Evolutionary conservation across 208 protist species (phyloP), one percentile per base, ranked within the genome.

Genomic region (Balamuthia mandrillaris): DNA sequence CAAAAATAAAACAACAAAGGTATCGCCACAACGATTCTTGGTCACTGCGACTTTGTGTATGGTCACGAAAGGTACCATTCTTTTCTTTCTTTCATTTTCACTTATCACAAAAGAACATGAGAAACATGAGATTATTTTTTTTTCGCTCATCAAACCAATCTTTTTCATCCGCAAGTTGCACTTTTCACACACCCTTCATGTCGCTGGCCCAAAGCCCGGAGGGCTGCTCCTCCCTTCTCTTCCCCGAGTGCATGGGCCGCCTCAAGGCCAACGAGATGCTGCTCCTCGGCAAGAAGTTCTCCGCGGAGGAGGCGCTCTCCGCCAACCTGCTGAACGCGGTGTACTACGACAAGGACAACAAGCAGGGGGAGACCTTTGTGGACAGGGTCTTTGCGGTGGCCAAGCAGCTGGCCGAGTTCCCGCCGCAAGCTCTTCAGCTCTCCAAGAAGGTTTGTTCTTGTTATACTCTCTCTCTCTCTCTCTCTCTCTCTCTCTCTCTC

Each of bases 21-120:
- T 18, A 68, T 83, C 10, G 75, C 75, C 16, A 44, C 75, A 27
- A 83, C 75, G 45, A 16, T 68, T 12, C 75, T 83, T 0, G 75
- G 75, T 3, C 75, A 70, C 75, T 83, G 75, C 75, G 75, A 83
- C 33, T 44, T 83, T 14, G 75, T 83, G 41, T 83, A 83, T 31
- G 75, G 56, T 27, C 21, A n/a, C 3, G 56, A 63, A 41, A 83
- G 37, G 75, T 83, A 27, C 44, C n/a, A n/a, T n/a, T n/a, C n/a
- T n/a, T n/a, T n/a, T n/a, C n/a, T 37, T 60, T 16, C 35, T 9
- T 58, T 9, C 27, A 24, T 3, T 10, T 58, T 24, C 41, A 49
- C 18, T 5, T 33, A 12, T 33, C 31, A 39, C 12, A 39, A 68
- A 68, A 68, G 12, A 39, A 68, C 18, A 75, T 31, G 31, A 75